Percentiles rank a stretch among this genome's conserved stretches.
phyloP scores from a whole-genome alignment of 768 basidiomycete genomes.

The Termitomyces sp. region DNA sequence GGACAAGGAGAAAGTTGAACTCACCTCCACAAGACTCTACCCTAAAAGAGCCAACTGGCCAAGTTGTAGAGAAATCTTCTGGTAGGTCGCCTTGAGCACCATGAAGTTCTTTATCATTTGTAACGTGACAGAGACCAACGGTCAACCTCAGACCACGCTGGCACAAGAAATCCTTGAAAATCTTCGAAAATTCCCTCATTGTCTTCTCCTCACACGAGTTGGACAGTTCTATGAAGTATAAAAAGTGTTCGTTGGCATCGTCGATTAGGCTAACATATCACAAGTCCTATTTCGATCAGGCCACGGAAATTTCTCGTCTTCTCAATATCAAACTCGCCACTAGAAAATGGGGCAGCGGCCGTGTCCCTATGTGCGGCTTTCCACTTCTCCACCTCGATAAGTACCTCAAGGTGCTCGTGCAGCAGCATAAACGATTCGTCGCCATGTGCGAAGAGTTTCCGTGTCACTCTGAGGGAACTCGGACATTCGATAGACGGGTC shows the following conservation, averaged over 20 bases:
- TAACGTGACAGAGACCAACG: conserved; percentile 3
- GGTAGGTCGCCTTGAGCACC: background rate
- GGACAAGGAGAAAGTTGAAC: conserved; percentile 3
- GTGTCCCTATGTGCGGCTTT: conserved; percentile 87
- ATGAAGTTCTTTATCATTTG: background rate
- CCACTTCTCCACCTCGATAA: conserved; percentile 81
- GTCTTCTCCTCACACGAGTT: conserved; percentile 85
- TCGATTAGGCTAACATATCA: background rate
- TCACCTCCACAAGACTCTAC: background rate
- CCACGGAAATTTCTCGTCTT: conserved; percentile 65
- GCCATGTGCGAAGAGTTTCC: conserved; percentile 94
- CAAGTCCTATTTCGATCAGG: conserved; percentile 96
- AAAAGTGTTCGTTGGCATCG: background rate
- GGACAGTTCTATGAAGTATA: conserved; percentile 93
- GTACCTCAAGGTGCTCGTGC: conserved; percentile 80
- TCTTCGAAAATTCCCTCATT: conserved; percentile 74
- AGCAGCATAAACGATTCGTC: conserved; percentile 78
- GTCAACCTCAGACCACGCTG: conserved; percentile 38
- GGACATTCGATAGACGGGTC: conserved; percentile 75
- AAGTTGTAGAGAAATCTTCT: background rate
- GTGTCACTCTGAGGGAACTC: conserved; percentile 39
- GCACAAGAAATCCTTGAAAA: conserved; percentile 70
- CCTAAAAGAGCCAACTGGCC: background rate
- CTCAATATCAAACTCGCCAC: conserved; percentile 82
- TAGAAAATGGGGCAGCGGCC: conserved; percentile 64